Conservation (phyloP, 495 filamentous ascomycete species). For the Lasiosphaeria miniovina region DNA sequence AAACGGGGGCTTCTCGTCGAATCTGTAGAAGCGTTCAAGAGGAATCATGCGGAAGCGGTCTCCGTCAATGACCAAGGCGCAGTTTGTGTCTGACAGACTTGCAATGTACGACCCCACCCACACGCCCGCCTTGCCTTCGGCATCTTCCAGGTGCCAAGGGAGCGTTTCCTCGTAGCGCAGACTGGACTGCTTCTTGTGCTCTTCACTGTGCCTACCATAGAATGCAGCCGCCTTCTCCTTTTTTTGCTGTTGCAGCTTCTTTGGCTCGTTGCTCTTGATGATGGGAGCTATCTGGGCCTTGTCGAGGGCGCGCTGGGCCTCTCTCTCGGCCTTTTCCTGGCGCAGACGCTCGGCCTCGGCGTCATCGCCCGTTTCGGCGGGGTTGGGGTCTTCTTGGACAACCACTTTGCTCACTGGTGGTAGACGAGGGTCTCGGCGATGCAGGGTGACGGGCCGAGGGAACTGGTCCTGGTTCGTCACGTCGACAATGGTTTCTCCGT, state of each 20-base stretch:
- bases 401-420: constrained; percentile 53
- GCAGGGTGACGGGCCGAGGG: constrained; percentile 78
- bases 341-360: constrained; percentile 65
- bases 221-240: constrained; percentile 73
- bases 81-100: constrained; percentile 70
- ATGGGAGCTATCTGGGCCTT: constrained; percentile 84
- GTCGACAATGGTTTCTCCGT: constrained; percentile 54
- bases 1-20: constrained; percentile 78
- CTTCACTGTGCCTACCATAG: constrained; percentile 52
- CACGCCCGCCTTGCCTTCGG: constrained; percentile 77
- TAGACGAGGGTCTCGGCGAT: constrained; percentile 83
- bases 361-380: constrained; percentile 51
- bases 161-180: constrained; percentile 91
- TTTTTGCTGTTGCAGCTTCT: constrained; percentile 66
- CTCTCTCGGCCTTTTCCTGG: constrained; percentile 66
- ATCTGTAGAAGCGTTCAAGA: constrained; percentile 92
- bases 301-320: constrained; percentile 77
- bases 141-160: constrained; percentile 96
- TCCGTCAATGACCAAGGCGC: constrained; percentile 67
- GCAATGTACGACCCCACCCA: constrained; percentile 92
- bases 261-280: constrained; percentile 45
- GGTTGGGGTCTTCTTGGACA: constrained; percentile 55
- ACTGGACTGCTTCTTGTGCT: constrained; percentile 71
- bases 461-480: constrained; percentile 77
- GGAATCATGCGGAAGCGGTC: constrained; percentile 80